Evolutionary conservation across 2,329 filamentous ascomycete species (phyloP).

Genomic region (Cladorrhinum sp.): DNA sequence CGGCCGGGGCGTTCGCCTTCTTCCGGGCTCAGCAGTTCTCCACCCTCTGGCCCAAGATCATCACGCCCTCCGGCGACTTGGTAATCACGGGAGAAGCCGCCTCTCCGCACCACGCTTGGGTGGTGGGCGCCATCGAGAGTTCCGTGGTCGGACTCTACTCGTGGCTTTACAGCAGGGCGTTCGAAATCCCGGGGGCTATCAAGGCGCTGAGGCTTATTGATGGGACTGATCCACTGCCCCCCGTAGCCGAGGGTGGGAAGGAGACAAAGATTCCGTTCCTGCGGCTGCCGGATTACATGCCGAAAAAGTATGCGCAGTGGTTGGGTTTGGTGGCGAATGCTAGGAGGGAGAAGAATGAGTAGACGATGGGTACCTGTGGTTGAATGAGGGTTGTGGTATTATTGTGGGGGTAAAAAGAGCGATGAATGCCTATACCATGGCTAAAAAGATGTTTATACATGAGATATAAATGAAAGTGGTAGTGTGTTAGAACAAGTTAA

Average conservation of each 20-base stretch:
- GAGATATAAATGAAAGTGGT: too few species aligned
- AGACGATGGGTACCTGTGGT: too few species aligned
- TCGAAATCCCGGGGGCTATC: neutral
- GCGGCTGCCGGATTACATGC: neutral
- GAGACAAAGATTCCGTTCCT: neutral
- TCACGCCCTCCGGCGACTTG: constrained; percentile 27
- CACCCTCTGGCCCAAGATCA: constrained; percentile 29
- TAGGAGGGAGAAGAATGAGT: too few species aligned
- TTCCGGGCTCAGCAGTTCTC: constrained; percentile 36
- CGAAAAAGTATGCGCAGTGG: neutral
- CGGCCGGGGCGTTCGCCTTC: constrained; percentile 34
- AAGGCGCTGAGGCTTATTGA: neutral
- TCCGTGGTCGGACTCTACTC: constrained; percentile 24
- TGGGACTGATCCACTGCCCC: neutral
- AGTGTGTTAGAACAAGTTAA: too few species aligned
- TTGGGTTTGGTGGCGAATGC: neutral
- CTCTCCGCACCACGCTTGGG: constrained; percentile 34
- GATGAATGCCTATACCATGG: too few species aligned
- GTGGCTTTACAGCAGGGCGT: constrained; percentile 7
- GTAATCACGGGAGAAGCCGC: constrained; percentile 33
- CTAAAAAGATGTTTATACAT: too few species aligned
- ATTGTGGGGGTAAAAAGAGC: too few species aligned
- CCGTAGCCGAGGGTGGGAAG: neutral
- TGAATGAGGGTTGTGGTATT: too few species aligned
- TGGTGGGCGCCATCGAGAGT: constrained; percentile 33